Base-by-base conservation (phyloP, 176 grass and related monocot genomes). In the Saccharum officinarum region DNA sequence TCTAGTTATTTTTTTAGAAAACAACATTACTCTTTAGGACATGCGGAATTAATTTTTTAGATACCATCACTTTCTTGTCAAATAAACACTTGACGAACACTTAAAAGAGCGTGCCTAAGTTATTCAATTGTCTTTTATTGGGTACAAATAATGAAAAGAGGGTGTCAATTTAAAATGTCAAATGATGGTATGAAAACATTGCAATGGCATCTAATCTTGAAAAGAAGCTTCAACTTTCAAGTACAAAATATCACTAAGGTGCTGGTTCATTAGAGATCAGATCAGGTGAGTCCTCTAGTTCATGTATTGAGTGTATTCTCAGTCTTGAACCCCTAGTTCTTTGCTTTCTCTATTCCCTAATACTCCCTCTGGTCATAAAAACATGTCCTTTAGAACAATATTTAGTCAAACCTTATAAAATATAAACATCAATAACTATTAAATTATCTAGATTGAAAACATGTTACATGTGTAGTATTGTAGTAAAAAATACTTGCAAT, bases 21-120 rank as follows among this genome's bases (percentile, higher is more conserved):
- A 85, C 20, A 67, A 52, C 20, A 86, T 71, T 79, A 71, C 23
- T 20, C 31, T 69, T 71, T 72, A 79, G 40, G 26, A 71, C 40
- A 63, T 44, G 17, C 18, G n/a, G 63, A 25, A 37, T 11, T 3
- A 71, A 18, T 44, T 18, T 45, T 34, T 36, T 18, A 47, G 23
- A 71, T 57, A 47, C 18, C 75, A 34, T 41, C 65, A 8, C 8
- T 39, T 67, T 34, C 3, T 41, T 39, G 77, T 18, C 40, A 62
- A 25, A 3, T 26, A 52, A 80, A 37, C 28, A 69, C 30, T 69
- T n/a, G 42, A 36, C n/a, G 13, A 52, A 46, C 38, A 31, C 38
- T 15, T 42, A 10, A 79, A 33, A 37, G 42, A 26, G 16, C 3
- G 0, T 79, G 36, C 14, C 36, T n/a, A 16, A 46, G 38, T 15